Base-by-base conservation (phyloP, 129 eudicot species). In the Rutidosis leptorrhynchoides region DNA sequence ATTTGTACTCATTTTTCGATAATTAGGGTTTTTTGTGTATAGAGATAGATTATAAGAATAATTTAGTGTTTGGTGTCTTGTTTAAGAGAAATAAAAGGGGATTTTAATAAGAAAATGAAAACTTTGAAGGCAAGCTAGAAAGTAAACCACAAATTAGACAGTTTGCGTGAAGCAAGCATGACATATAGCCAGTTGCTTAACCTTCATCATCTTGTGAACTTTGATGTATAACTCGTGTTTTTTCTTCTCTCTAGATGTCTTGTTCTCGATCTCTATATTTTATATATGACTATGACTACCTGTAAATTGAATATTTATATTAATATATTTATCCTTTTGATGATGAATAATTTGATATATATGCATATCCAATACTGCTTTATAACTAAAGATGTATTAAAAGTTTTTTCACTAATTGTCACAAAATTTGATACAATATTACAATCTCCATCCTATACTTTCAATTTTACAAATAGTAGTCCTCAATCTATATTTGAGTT, bases 101-200 rank as follows among this genome's bases (percentile, higher is more conserved):
- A 69, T 80, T 74, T 75, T 78, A 85, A 72, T 52, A 76, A 48
- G 72, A 89, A 86, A 70, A 72, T 73, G 56, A 71, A 87, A 72
- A 43, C 94, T 85, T 85, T 84, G 76, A 90, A 85, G 97, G 83
- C 93, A 90, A 67, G 79, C 87, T 84, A 84, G 49, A 82, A 78
- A 81, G 88, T 88, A 87, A 87, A 88, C 76, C 67, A 56, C 29
- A 76, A 76, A 72, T 86, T 82, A 87, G 87, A 90, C 63, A 74
- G 67, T 74, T 91, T 87, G 96, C 98, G 96, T 91, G 96, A 91
- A 90, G 97, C 96, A 91, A 91, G 85, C 90, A 91, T 87, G 84
- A 74, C 85, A 85, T 85, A 71, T 51, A 85, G 82, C 88, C 87
- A 81, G 72, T 84, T 73, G 78, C 70, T 58, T 64, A 62, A 48